Evolutionary conservation across 805 yeast species (phyloP).

Genomic region (Priceomyces carsonii): DNA sequence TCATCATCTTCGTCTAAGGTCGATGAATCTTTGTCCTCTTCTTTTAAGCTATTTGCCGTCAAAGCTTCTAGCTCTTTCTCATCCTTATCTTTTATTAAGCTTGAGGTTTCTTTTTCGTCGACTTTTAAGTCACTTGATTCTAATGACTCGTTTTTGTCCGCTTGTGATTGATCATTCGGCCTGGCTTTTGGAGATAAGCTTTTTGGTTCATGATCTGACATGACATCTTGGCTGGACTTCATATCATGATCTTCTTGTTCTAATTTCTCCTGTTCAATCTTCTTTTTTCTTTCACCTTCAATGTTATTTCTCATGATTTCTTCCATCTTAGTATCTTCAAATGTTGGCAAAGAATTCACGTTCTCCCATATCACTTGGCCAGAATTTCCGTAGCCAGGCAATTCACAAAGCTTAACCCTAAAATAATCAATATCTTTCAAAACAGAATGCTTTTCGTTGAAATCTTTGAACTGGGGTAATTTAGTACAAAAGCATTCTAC

Average conservation of each 20-base stretch:
- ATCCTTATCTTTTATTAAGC: background rate
- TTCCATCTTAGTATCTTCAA: conserved; percentile 51
- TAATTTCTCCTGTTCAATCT: conserved; percentile 5
- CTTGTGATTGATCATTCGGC: no score
- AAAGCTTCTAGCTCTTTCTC: conserved; percentile 1
- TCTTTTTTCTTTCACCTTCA: conserved; percentile 18
- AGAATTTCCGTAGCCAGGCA: conserved; percentile 60
- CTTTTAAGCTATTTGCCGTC: no score
- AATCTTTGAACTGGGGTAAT: conserved; percentile 47
- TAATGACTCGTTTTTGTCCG: no score
- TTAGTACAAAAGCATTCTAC: conserved; percentile 52
- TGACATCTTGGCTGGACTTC: no score
- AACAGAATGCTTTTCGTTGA: conserved; percentile 53
- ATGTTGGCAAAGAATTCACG: conserved; percentile 51
- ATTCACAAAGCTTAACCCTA: conserved; percentile 56
- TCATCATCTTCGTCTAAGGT: conserved; percentile 1
- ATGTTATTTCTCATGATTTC: conserved; percentile 44
- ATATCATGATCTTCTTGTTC: background rate
- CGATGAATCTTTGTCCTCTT: conserved; percentile 1
- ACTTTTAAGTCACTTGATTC: background rate
- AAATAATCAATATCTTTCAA: conserved; percentile 65
- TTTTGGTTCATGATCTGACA: background rate
- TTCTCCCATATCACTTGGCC: conserved; percentile 65
- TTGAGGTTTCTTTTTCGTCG: conserved; percentile 1
- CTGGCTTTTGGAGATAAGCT: no score